phyloP scores from a whole-genome alignment of 106 monocot genomes.

The Cymbidium sinense region DNA sequence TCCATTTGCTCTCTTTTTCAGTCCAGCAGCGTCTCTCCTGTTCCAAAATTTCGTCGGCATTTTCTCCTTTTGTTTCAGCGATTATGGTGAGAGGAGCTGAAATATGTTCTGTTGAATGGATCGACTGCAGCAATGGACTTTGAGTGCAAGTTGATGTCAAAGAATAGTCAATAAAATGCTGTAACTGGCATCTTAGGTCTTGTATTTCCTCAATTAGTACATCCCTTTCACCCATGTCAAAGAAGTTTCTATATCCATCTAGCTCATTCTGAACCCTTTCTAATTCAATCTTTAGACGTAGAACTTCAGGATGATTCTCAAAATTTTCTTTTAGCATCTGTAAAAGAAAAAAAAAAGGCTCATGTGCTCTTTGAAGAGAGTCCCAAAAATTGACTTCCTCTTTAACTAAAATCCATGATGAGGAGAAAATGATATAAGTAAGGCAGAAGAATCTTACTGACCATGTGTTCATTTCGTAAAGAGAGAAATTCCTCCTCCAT shows the following conservation, averaged over 20 bases:
- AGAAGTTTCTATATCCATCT: slow-evolving; percentile 65
- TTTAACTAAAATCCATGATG: neutral
- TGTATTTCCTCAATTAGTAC: slow-evolving; percentile 88
- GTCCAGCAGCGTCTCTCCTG: slow-evolving; percentile 51
- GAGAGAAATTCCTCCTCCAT: slow-evolving; percentile 76
- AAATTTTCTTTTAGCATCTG: slow-evolving; percentile 83
- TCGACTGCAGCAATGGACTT: slow-evolving; percentile 40
- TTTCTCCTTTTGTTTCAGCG: slow-evolving; percentile 32
- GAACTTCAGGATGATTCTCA: slow-evolving; percentile 88
- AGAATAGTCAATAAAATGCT: slow-evolving; percentile 54
- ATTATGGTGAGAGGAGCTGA: slow-evolving; percentile 18
- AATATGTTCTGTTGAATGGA: slow-evolving; percentile 18
- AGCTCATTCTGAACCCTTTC: slow-evolving; percentile 80
- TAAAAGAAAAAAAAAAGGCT: slow-evolving; percentile 6
- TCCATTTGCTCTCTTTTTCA: slow-evolving; percentile 81
- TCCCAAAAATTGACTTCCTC: neutral
- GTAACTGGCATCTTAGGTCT: slow-evolving; percentile 79
- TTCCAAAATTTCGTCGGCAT: slow-evolving; percentile 29
- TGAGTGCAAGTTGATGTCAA: slow-evolving; percentile 22
- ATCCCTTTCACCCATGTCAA: slow-evolving; percentile 79
- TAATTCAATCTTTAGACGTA: slow-evolving; percentile 62
- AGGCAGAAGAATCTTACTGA: slow-evolving; percentile 10
- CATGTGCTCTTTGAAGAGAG: neutral
- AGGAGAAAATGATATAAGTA: neutral
- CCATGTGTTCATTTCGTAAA: slow-evolving; percentile 84